Evolutionary conservation across 805 yeast species (phyloP).

Genomic region (Starmerella roubikii): DNA sequence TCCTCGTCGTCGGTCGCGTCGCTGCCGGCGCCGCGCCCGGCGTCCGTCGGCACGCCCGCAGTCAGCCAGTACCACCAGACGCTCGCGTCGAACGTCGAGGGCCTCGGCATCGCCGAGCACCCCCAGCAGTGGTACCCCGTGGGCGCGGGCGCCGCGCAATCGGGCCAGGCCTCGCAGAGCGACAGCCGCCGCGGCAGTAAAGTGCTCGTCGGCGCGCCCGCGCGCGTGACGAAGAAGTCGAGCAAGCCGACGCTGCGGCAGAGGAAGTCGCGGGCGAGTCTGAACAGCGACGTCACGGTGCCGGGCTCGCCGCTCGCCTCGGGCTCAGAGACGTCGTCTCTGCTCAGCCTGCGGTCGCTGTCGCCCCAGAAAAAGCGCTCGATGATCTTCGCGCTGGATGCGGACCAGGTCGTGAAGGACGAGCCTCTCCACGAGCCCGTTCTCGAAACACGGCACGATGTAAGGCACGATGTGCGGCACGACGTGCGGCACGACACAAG

Average conservation of each 20-base stretch:
- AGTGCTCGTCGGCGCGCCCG: conserved; percentile 1
- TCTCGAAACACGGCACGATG: too few relatives aligned
- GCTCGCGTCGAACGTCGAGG: conserved; percentile 10
- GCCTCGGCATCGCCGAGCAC: conserved; percentile 15
- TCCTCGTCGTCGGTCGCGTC: too few relatives aligned
- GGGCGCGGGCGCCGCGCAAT: background rate
- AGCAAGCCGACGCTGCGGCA: conserved; percentile 12
- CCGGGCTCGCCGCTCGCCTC: conserved; percentile 1
- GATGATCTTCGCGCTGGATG: too few relatives aligned
- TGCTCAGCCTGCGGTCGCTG: background rate
- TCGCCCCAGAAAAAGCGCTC: background rate
- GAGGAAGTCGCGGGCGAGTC: conserved; percentile 9
- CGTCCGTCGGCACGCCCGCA: too few relatives aligned
- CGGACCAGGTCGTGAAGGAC: too few relatives aligned
- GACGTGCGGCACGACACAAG: too few relatives aligned
- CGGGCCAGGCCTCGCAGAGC: conserved; percentile 9
- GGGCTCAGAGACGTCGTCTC: background rate
- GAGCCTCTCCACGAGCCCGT: too few relatives aligned
- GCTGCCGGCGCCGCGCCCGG: too few relatives aligned
- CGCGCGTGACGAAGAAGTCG: conserved; percentile 15
- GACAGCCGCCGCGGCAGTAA: conserved; percentile 2
- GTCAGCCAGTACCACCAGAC: background rate
- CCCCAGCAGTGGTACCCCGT: conserved; percentile 3
- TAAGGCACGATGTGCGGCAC: too few relatives aligned
- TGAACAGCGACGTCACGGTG: conserved; percentile 1